Percentiles rank a stretch among this genome's conserved stretches.
These are phyloP conservation scores for Ceratocystis harringtonii DNA, from an alignment of 2,329 filamentous ascomycete genomes.

Conservation along the genomic window DNA sequence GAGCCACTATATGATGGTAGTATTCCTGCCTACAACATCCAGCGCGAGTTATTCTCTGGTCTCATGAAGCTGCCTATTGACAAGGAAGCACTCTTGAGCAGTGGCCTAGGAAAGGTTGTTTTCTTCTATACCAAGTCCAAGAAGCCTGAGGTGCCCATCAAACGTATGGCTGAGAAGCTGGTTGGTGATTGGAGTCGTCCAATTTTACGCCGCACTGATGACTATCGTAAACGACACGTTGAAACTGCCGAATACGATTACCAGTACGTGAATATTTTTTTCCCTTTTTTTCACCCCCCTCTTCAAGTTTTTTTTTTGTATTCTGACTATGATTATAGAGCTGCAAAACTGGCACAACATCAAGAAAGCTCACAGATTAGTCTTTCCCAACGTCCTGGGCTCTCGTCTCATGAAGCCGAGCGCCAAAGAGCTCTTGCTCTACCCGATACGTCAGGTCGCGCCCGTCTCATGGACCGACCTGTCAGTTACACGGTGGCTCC, in stretches of 20 bases:
- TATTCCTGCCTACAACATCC: slow-evolving; percentile 90
- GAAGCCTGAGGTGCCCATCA: slow-evolving; percentile 74
- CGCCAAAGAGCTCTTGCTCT: slow-evolving; percentile 44
- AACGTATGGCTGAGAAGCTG: slow-evolving; percentile 83
- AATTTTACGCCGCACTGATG: slow-evolving; percentile 82
- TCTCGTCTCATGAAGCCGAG: slow-evolving; percentile 34
- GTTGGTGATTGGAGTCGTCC: slow-evolving; percentile 91
- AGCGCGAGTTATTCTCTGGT: slow-evolving; percentile 79
- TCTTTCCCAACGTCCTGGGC: slow-evolving; percentile 34
- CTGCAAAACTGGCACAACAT: slow-evolving; percentile 38
- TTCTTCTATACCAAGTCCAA: slow-evolving; percentile 96
- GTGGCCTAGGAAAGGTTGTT: slow-evolving; percentile 89
- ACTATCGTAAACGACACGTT: slow-evolving; percentile 73
- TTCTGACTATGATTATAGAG: slow-evolving; percentile 25
- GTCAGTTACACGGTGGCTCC: slow-evolving; percentile 45
- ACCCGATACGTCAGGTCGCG: slow-evolving; percentile 39
- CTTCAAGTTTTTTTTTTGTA: background rate
- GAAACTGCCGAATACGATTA: slow-evolving; percentile 50
- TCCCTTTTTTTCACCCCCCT: slow-evolving; percentile 12
- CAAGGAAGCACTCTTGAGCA: slow-evolving; percentile 78
- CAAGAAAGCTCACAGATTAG: slow-evolving; percentile 35
- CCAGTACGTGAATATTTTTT: slow-evolving; percentile 32
- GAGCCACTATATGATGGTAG: slow-evolving; percentile 90
- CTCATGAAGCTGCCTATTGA: slow-evolving; percentile 70
- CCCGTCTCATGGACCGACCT: slow-evolving; percentile 39